These are phyloP conservation scores for Umbelopsis isabellina DNA, from an alignment of 192 early-diverging fungal species.

Conservation along the genomic window DNA sequence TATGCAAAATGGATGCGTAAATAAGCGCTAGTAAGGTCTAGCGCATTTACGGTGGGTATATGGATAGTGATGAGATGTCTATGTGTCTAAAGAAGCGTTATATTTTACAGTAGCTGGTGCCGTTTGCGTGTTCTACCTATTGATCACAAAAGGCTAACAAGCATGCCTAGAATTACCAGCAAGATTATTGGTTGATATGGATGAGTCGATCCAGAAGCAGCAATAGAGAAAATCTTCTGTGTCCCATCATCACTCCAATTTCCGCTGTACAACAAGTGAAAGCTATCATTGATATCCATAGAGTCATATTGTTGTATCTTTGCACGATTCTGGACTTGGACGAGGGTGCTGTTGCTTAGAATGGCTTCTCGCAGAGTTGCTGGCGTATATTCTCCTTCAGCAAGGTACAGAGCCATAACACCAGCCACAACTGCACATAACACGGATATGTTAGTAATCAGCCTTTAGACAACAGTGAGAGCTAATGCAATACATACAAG, in stretches of 20 bases:
- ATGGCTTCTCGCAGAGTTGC: not conserved
- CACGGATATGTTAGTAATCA: not conserved
- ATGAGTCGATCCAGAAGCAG: not conserved
- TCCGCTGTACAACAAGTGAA: conserved; percentile 11
- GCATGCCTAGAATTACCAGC: not conserved
- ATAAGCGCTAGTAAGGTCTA: too few relatives aligned
- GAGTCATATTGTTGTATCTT: not conserved
- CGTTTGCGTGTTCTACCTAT: too few relatives aligned
- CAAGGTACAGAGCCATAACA: conserved; percentile 47
- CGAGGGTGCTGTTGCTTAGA: not conserved
- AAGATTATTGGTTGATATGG: not conserved
- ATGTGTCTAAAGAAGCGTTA: too few relatives aligned
- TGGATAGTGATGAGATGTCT: too few relatives aligned
- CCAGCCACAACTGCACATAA: conserved; percentile 30
- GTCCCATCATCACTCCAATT: not conserved
- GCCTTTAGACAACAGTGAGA: not conserved
- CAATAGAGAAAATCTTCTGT: not conserved
- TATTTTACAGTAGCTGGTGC: too few relatives aligned
- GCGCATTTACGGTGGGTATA: too few relatives aligned
- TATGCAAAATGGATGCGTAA: too few relatives aligned
- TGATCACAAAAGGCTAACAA: not conserved
- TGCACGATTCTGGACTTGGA: not conserved
- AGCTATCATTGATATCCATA: not conserved
- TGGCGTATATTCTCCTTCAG: conserved; percentile 32
- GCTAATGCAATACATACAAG: not conserved